Percentiles rank a stretch among this genome's conserved stretches.
phyloP scores from a whole-genome alignment of 352 stramenopile genomes.

The Phytophthora tubulina region DNA sequence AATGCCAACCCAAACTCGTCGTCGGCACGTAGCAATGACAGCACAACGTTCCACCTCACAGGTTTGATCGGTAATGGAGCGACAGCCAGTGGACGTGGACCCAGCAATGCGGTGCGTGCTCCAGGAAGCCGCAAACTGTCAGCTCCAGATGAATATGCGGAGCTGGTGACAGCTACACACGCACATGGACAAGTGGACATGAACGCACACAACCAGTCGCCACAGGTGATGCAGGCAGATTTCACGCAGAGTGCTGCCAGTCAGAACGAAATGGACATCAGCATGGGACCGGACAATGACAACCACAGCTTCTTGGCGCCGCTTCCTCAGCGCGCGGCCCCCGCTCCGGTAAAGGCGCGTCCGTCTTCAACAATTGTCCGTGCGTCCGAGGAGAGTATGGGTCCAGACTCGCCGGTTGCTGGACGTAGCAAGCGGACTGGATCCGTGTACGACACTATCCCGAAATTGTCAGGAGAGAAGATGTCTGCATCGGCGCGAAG shows the following conservation, averaged over 20 bases:
- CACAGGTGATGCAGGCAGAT: slow-evolving; percentile 14
- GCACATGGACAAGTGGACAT: slow-evolving; percentile 34
- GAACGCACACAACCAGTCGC: slow-evolving; percentile 7
- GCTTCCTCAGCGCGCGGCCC: slow-evolving; percentile 3
- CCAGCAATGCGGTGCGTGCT: slow-evolving; percentile 20
- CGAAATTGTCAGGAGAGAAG: slow-evolving; percentile 40
- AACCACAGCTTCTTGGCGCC: slow-evolving; percentile 38
- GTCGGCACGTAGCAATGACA: slow-evolving; percentile 12
- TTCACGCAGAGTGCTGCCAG: slow-evolving; percentile 35
- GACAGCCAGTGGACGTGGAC: slow-evolving; percentile 22
- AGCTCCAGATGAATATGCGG: slow-evolving; percentile 47
- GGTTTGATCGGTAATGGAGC: slow-evolving; percentile 36
- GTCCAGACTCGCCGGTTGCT: slow-evolving; percentile 36
- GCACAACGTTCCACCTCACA: slow-evolving; percentile 41
- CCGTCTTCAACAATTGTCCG: slow-evolving; percentile 1
- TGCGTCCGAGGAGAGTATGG: slow-evolving; percentile 42
- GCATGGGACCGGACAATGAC: slow-evolving; percentile 40
- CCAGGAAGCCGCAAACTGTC: slow-evolving; percentile 42
- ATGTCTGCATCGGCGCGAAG: slow-evolving; percentile 25
- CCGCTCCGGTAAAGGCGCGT: background rate
- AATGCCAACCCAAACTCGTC: slow-evolving; percentile 16
- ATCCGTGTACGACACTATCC: slow-evolving; percentile 46
- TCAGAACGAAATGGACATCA: slow-evolving; percentile 33
- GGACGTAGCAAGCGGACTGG: slow-evolving; percentile 38
- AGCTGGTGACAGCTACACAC: slow-evolving; percentile 45